Evolutionary conservation across 257 asterid species (phyloP).

Genomic region (Apocynum venetum): DNA sequence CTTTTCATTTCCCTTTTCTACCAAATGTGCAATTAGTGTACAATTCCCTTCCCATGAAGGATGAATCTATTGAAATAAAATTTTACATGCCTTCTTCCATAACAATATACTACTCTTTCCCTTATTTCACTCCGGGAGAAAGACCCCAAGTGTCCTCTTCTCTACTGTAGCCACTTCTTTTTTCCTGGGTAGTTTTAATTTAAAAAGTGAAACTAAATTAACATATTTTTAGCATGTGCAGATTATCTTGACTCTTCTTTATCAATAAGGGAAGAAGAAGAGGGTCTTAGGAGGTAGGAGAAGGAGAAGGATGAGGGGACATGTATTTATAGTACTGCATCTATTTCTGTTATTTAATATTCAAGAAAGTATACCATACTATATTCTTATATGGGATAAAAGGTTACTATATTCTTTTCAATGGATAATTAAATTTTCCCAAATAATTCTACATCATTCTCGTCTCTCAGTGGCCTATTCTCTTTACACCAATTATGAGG

Average conservation of each 20-base stretch:
- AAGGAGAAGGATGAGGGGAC: background rate
- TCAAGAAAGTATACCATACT: background rate
- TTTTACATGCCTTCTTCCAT: background rate
- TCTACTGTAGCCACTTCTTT: background rate
- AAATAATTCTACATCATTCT: background rate
- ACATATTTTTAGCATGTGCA: background rate
- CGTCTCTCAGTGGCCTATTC: background rate
- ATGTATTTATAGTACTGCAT: background rate
- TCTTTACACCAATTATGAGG: background rate
- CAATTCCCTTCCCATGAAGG: background rate
- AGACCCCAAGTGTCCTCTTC: background rate
- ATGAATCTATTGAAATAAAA: slow-evolving; percentile 1
- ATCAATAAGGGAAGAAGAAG: background rate
- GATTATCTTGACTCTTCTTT: background rate
- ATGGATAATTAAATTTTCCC: background rate
- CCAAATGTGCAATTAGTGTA: background rate
- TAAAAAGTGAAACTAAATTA: background rate
- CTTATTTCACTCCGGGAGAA: background rate
- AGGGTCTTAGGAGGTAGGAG: background rate
- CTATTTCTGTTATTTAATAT: background rate
- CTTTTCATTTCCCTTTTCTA: background rate
- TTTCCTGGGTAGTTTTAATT: background rate
- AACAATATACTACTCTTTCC: background rate
- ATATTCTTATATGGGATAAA: background rate
- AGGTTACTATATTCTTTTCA: background rate